These are phyloP conservation scores for Teunomyces atbi DNA, from an alignment of 805 yeast genomes.

Conservation along the genomic window DNA sequence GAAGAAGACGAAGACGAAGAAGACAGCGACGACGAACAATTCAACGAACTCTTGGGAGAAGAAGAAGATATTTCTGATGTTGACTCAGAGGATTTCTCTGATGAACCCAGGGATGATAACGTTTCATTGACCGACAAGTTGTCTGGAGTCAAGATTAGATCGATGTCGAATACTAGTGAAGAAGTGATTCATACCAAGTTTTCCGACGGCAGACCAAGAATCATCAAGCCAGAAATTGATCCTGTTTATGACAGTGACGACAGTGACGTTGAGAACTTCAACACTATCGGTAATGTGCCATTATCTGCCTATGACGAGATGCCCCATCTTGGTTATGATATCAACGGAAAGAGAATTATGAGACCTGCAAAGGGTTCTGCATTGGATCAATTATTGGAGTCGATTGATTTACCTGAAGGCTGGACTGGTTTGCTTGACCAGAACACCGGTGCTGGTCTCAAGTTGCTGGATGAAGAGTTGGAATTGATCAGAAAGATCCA, in stretches of 20 bases:
- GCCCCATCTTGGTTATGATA: constrained; percentile 96
- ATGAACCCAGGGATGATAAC: constrained; percentile 51
- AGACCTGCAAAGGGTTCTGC: constrained; percentile 98
- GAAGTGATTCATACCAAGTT: constrained; percentile 41
- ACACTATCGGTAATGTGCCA: constrained; percentile 94
- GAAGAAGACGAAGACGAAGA: constrained; percentile 23
- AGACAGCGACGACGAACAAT: constrained; percentile 58
- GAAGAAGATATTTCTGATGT: constrained; percentile 46
- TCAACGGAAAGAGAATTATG: constrained; percentile 97
- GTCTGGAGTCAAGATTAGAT: constrained; percentile 52
- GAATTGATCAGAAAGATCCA: constrained; percentile 86
- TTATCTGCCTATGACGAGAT: constrained; percentile 90
- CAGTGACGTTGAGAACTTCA: constrained; percentile 72
- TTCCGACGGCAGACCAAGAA: constrained; percentile 79
- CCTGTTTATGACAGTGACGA: constrained; percentile 97
- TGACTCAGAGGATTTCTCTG: constrained; percentile 48
- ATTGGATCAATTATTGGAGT: constrained; percentile 81
- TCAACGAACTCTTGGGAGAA: constrained; percentile 57
- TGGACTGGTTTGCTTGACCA: constrained; percentile 97
- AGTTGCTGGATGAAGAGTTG: constrained; percentile 81
- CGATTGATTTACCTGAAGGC: constrained; percentile 94
- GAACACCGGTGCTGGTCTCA: constrained; percentile 80
- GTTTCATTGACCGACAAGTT: constrained; percentile 54
- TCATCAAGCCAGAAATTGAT: constrained; percentile 83
- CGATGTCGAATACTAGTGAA: constrained; percentile 42